A percentile compares a stretch with the other conserved stretches of the same genome.
phyloP scores from a whole-genome alignment of 2,329 filamentous ascomycete genomes.

The Drechslera avenae region DNA sequence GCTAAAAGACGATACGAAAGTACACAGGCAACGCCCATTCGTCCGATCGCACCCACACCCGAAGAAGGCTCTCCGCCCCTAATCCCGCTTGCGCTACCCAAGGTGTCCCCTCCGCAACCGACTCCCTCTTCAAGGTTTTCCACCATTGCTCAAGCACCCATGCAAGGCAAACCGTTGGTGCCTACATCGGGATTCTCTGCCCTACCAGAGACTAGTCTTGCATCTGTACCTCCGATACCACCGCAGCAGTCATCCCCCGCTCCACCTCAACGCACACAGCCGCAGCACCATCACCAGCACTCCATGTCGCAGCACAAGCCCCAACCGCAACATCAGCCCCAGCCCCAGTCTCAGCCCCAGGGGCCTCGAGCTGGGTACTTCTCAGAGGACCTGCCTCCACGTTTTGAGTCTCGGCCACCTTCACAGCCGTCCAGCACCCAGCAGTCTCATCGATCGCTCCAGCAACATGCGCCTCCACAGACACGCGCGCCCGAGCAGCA shows the following conservation, averaged over 20 bases:
- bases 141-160: slow-evolving; percentile 41
- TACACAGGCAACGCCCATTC: slow-evolving; percentile 45
- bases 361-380: slow-evolving; percentile 46
- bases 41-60: slow-evolving; percentile 53
- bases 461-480: slow-evolving; percentile 36
- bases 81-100: slow-evolving; percentile 37
- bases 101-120: slow-evolving; percentile 46
- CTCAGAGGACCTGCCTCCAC: slow-evolving; percentile 39
- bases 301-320: slow-evolving; percentile 37
- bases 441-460: slow-evolving; percentile 30
- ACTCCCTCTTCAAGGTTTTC: slow-evolving; percentile 35
- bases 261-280: slow-evolving; percentile 27
- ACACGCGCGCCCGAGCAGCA: slow-evolving; percentile 35
- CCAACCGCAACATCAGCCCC: slow-evolving; percentile 26
- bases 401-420: slow-evolving; percentile 36
- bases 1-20: slow-evolving; percentile 56
- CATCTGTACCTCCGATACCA: slow-evolving; percentile 34
- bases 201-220: slow-evolving; percentile 35
- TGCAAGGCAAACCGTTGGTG: slow-evolving; percentile 34
- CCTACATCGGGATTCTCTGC: slow-evolving; percentile 28
- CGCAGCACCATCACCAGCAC: slow-evolving; percentile 38
- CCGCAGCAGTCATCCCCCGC: slow-evolving; percentile 41
- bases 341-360: slow-evolving; percentile 35
- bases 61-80: slow-evolving; percentile 48
- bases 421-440: slow-evolving; percentile 34